Conservation (phyloP, 192 early-diverging fungal genomes). For the Allomyces macrogynus region DNA sequence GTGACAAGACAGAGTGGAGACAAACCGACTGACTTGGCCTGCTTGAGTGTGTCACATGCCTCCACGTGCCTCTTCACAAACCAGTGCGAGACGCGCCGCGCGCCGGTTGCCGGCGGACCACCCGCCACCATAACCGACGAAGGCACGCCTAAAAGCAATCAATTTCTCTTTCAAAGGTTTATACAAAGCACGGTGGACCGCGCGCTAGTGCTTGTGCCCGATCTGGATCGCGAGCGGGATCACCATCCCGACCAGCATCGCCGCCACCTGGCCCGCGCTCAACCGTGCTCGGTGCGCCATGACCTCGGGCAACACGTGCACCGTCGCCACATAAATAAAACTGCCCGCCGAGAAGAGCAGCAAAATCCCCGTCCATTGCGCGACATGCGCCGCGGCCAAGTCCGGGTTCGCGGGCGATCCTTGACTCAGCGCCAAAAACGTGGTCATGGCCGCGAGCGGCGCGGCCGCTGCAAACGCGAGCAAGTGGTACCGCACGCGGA, state of each 20-base stretch:
- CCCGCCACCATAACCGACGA: no score
- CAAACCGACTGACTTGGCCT: no score
- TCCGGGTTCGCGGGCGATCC: conserved; percentile 17
- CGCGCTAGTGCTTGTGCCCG: conserved; percentile 1
- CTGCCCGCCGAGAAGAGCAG: conserved; percentile 79
- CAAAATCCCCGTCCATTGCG: conserved; percentile 57
- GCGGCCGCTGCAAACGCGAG: conserved; percentile 63
- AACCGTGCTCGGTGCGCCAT: conserved; percentile 13
- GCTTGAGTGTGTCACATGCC: no score
- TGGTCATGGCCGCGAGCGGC: conserved; percentile 54
- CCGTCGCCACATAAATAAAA: conserved; percentile 81
- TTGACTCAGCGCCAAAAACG: conserved; percentile 13
- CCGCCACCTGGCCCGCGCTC: conserved; percentile 16
- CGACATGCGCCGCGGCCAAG: conserved; percentile 16
- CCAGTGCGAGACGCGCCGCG: no score
- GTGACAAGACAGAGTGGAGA: no score
- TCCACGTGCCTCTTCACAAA: no score
- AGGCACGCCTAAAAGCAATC: no score
- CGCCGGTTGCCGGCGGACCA: no score
- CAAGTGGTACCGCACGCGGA: conserved; percentile 51
- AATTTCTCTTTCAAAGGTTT: neutral
- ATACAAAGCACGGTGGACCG: no score
- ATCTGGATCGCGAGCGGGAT: conserved; percentile 16
- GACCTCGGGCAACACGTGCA: conserved; percentile 56
- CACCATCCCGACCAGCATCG: conserved; percentile 27